Base-by-base conservation (phyloP, 805 yeast species). In the Candida koratica region DNA sequence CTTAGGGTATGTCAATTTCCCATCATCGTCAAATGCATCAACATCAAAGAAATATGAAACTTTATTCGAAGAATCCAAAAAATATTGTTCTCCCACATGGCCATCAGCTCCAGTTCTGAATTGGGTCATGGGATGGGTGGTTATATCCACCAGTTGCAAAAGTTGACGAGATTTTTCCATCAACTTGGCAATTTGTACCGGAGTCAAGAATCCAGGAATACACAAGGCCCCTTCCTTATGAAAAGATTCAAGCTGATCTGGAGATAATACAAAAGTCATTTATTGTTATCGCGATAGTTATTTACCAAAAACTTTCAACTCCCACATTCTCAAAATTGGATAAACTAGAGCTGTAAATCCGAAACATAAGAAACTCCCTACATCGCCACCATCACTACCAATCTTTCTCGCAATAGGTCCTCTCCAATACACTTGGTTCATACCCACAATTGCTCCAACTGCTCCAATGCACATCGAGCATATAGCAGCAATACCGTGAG, bases 381-480 rank as follows among this genome's bases (percentile, higher is more conserved):
- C 72, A 57, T 87, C 96, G 41, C 90, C 96, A 50, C 94, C 95
- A 44, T 31, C 53, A 9, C 53, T 60, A 45, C 90, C 93, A 50
- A 84, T 78, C 46, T 61, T 45, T 25, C 53, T 56, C 23, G 78
- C 89, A 47, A 85, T 51, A 26, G 75, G 81, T 51, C 96, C 96
- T n/a, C 57, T 56, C 68, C 81, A 89, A 85, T 95, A 89, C 4
- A 75, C 73, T 65, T 87, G 95, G 55, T 71, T 68, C 95, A 89
- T 87, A 48, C 97, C 96, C 29, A 86, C 41, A 8, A 79, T 94
- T 23, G 80, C 85, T 58, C 96, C 96, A 23, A 81, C 89, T 27
- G 73, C 81, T 56, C 95, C 96, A 45, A 88, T 78, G 3, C 84
- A 95, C 47, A 78, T 59, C 11, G 76, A 58, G 43, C 93, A 94